phyloP scores from a whole-genome alignment of 352 stramenopile species.

The Globisporangium camurandrum region DNA sequence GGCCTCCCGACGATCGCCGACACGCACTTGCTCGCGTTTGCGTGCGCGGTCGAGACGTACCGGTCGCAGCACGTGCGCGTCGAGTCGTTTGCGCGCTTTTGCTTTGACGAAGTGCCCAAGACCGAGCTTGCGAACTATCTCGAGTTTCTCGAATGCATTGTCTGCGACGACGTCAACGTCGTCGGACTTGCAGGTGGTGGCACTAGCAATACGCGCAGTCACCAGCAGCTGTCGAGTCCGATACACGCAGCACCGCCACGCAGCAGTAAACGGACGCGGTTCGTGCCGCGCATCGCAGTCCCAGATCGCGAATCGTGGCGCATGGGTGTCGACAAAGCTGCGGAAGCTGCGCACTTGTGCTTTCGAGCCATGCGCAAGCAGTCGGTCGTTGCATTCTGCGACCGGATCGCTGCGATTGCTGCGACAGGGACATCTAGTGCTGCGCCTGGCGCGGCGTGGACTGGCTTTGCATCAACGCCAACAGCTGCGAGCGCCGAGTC shows the following conservation, averaged over 20 bases:
- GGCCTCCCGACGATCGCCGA: constrained; percentile 67
- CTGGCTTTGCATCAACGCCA: too few species aligned
- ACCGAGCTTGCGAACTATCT: constrained; percentile 51
- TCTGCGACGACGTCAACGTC: constrained; percentile 36
- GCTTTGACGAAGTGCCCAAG: constrained; percentile 61
- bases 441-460: neutral
- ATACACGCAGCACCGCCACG: constrained; percentile 3
- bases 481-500: neutral
- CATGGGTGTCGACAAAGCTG: constrained; percentile 54
- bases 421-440: constrained; percentile 27
- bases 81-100: constrained; percentile 68
- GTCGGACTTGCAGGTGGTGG: neutral
- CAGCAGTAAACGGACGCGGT: constrained; percentile 29
- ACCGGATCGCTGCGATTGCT: constrained; percentile 44
- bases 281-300: constrained; percentile 42
- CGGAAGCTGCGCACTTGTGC: constrained; percentile 54
- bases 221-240: too few species aligned
- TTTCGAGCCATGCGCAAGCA: constrained; percentile 70
- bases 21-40: constrained; percentile 72
- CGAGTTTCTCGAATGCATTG: constrained; percentile 72
- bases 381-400: constrained; percentile 47
- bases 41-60: constrained; percentile 59
- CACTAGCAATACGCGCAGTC: neutral
- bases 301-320: constrained; percentile 66
- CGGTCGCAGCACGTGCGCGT: constrained; percentile 60